Percentiles rank a stretch among this genome's conserved stretches.
These are phyloP conservation scores for Termitomyces eurrhizus DNA, from an alignment of 768 basidiomycete genomes.

Conservation along the genomic window DNA sequence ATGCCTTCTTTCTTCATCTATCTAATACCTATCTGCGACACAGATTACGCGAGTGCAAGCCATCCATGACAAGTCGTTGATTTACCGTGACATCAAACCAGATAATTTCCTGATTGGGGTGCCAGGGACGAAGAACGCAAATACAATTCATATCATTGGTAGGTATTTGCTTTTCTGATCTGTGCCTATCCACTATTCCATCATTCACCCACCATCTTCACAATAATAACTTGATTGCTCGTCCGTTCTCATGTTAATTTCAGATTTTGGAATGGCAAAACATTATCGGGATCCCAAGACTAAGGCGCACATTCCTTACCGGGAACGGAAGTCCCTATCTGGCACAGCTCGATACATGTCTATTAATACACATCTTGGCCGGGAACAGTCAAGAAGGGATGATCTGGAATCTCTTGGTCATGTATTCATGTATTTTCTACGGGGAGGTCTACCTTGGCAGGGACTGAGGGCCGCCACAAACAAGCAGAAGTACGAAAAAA, in stretches of 20 bases:
- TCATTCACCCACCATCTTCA: neutral
- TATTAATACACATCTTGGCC: slow-evolving; percentile 97
- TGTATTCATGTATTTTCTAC: slow-evolving; percentile 99
- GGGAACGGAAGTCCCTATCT: slow-evolving; percentile 94
- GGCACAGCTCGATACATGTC: slow-evolving; percentile 99
- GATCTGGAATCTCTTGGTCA: slow-evolving; percentile 97
- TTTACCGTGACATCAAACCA: slow-evolving; percentile 98
- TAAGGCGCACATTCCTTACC: slow-evolving; percentile 97
- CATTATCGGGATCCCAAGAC: slow-evolving; percentile 98
- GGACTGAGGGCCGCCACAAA: slow-evolving; percentile 96
- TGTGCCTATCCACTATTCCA: neutral
- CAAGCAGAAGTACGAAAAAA: slow-evolving; percentile 99
- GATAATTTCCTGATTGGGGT: slow-evolving; percentile 99
- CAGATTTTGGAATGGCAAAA: slow-evolving; percentile 99
- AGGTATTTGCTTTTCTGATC: slow-evolving; percentile 23
- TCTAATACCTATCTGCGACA: slow-evolving; percentile 8
- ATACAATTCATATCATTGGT: slow-evolving; percentile 86
- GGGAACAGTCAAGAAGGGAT: slow-evolving; percentile 92
- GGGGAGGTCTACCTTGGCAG: slow-evolving; percentile 97
- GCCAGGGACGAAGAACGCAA: slow-evolving; percentile 85
- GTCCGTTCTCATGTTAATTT: slow-evolving; percentile 7
- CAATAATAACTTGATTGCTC: neutral
- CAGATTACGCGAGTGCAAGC: slow-evolving; percentile 96
- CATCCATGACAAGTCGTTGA: slow-evolving; percentile 97
- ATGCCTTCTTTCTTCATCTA: neutral